Evolutionary conservation across 371 early-diverging fungal genomes (phyloP), one percentile per base, ranked within the genome.

Genomic region (Apophysomyces sp.): DNA sequence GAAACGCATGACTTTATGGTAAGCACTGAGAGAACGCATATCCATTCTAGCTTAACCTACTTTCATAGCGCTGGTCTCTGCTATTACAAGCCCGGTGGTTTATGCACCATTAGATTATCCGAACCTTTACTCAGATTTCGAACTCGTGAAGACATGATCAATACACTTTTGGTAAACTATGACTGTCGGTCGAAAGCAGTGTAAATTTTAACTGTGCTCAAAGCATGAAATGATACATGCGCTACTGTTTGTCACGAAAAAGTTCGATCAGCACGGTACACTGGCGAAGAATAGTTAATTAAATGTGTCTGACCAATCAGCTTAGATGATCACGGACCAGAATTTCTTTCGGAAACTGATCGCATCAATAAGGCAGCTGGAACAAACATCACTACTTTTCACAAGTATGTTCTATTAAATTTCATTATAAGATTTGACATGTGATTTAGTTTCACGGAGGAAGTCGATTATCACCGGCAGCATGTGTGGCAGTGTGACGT

Each of bases 61-160:
- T 28, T 54, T 51, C 21, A 21, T 56, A 78, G 86, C 61, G 85
- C 82, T 0, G 83, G 82, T 5, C 64, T 79, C 0, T 86, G 81
- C 53, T 44, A 67, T 1, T 82, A 79, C 57, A 71, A 73, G 39
- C 30, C 13, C 0, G 74, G 68, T 0, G 76, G 80, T 0, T 76
- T 75, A 27, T 83, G 83, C 66, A 76, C 73, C 3, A 80, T 90
- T 12, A 69, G 82, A 15, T 62, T 90, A 13, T 83, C 82, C 13
- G 86, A 88, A 53, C 89, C 91, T 26, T 57, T 90, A 0, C 80
- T 90, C 32, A 87, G 89, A 63, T 86, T 83, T 71, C 77, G 89
- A 31, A 67, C 91, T 4, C 73, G 78, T 27, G 62, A 62, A 6
- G 87, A 87, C 52, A 69, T 81, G 64, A 71, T 87, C 37, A 74